Evolutionary conservation across 495 filamentous ascomycete genomes (phyloP), one percentile per base, ranked within the genome.

Genomic region (Aspergillus nanangensis): DNA sequence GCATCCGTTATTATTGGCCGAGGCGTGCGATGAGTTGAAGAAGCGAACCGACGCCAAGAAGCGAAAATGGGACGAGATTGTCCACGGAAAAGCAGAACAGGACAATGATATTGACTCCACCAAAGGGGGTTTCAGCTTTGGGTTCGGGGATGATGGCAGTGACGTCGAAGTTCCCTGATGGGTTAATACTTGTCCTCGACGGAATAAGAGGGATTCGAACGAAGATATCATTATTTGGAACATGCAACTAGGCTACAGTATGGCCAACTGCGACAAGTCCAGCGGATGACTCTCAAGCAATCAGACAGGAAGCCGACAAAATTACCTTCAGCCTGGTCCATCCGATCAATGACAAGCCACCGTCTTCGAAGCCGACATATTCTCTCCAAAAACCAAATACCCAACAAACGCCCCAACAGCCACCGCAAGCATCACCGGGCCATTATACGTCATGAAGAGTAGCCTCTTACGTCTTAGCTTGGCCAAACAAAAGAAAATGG

Each of bases 401-500:
- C 93, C 93, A 35, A 95, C 55, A 42, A 92, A 95, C 0, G 91
- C 91, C 18, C 93, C 93, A 10, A 92, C 74, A 9, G 86, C 88
- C 9, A 96, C 89, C 0, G 92, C 78, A 49, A 95, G 63, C 93
- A 99, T 99, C 45, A 99, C 83, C 76, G 84, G 90, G 13, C 94
- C 93, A 55, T 99, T 99, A 65, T 99, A 99, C 2, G 94, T 99
- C 93, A 99, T 99, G 69, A 99, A 99, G 17, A 99, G 72, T 50
- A 99, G 71, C 93, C 93, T 98, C 22, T 36, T 42, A 32, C 31
- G 23, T 19, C 10, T n/a, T n/a, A 45, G n/a, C 56, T 40, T 23
- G 51, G 39, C 2, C 24, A 15, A 24, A 37, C 25, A 24, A 50
- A 17, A 10, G 25, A 9, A n/a, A 8, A 14, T 39, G 22, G 14